Percentiles rank a stretch among this genome's conserved stretches.
phyloP scores from a whole-genome alignment of 202 grass and related monocot genomes.

The Saccharum hybrid region DNA sequence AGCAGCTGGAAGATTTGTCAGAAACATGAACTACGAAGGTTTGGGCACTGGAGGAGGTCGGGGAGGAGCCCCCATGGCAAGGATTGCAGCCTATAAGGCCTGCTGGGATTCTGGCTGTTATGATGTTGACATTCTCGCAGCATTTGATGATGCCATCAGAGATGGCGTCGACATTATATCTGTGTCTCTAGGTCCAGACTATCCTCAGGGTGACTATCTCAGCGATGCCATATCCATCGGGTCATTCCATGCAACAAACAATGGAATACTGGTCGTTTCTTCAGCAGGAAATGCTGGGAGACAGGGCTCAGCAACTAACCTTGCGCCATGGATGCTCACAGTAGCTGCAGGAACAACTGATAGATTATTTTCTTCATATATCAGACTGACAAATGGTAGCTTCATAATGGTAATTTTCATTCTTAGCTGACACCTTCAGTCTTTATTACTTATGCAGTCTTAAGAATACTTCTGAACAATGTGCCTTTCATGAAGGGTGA shows the following conservation, averaged over 20 bases:
- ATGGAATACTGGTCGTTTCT: conserved; percentile 78
- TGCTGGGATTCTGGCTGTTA: conserved; percentile 80
- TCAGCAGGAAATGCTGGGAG: conserved; percentile 74
- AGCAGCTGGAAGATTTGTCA: conserved; percentile 66
- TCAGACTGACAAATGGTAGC: conserved; percentile 63
- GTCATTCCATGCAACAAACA: conserved; percentile 73
- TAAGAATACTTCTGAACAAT: conserved; percentile 21
- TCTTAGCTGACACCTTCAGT: background rate
- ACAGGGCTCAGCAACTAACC: conserved; percentile 62
- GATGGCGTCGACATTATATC: conserved; percentile 86
- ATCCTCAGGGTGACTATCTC: conserved; percentile 74
- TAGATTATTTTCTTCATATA: conserved; percentile 58
- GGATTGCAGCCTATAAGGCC: conserved; percentile 80
- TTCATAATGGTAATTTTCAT: conserved; percentile 57
- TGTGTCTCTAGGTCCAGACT: conserved; percentile 69
- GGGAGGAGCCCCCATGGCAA: conserved; percentile 75
- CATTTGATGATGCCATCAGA: conserved; percentile 73
- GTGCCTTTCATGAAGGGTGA: conserved; percentile 58
- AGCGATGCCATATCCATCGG: conserved; percentile 75
- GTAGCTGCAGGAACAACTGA: conserved; percentile 73
- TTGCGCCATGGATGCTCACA: conserved; percentile 84
- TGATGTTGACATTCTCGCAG: conserved; percentile 75
- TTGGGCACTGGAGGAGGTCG: conserved; percentile 61
- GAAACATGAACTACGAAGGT: conserved; percentile 65
- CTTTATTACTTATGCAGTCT: background rate